A percentile compares a stretch with the other conserved stretches of the same genome.
Evolutionary conservation across 176 grass and related monocot genomes (phyloP).

Genomic region (Pontederia crassipes): DNA sequence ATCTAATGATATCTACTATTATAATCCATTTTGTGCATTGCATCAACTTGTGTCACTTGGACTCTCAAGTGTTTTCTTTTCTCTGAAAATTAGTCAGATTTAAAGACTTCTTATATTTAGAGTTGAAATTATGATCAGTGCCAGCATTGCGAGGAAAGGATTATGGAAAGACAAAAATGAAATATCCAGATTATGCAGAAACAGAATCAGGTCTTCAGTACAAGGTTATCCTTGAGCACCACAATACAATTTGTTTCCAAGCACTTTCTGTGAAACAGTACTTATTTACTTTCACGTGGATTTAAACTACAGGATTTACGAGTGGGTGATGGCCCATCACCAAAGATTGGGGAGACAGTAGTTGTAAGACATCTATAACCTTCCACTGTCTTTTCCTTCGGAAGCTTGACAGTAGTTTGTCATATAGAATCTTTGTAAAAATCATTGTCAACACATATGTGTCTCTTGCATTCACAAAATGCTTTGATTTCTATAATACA

Average conservation of each 20-base stretch:
- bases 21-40: too few relatives aligned
- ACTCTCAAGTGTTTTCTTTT: neutral
- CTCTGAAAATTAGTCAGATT: neutral
- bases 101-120: neutral
- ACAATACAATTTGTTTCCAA: constrained; percentile 15
- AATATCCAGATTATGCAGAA: constrained; percentile 93
- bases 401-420: neutral
- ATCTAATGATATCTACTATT: too few relatives aligned
- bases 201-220: constrained; percentile 92
- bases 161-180: constrained; percentile 97
- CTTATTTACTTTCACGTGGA: constrained; percentile 2
- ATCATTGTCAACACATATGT: too few relatives aligned
- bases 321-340: constrained; percentile 52
- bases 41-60: neutral
- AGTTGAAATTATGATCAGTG: constrained; percentile 33
- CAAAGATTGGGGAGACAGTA: constrained; percentile 71
- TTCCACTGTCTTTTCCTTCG: neutral
- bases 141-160: constrained; percentile 89
- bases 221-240: constrained; percentile 41
- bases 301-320: constrained; percentile 56
- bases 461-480: too few relatives aligned
- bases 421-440: neutral
- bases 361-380: constrained; percentile 47
- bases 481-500: too few relatives aligned
- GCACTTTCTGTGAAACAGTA: neutral